Evolutionary conservation across 257 asterid species (phyloP), one percentile per base, ranked within the genome.

Genomic region (Penstemon eatonii): DNA sequence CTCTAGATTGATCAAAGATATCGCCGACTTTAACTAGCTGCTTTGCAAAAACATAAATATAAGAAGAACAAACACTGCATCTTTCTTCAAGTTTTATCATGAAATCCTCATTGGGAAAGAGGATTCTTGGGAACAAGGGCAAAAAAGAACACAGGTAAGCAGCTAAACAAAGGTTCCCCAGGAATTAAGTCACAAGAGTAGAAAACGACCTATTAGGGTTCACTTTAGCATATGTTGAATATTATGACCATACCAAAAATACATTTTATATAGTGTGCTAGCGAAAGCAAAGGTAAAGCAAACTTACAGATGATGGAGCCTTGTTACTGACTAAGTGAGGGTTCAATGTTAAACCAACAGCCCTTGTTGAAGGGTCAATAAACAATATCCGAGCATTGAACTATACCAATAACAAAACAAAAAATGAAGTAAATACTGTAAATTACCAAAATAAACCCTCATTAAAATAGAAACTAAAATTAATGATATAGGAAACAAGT

Each of bases 341-440:
- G 73, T 85, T 93, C 86, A 93, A 59, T n/a, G 99, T 88, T 77
- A 93, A 85, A 45, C 99, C 99, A 76, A 91, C 86, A 82, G 99
- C 96, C 81, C 99, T 84, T 56, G 90, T 87, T 56, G 93, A 77
- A 72, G 99, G 96, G 64, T 94, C 99, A 73, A 94, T 86, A 78
- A 94, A 94, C 79, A 94, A 80, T 81, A 94, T 88, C 63, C 99
- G 96, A 55, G 99, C 96, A 83, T 82, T 87, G 82, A 91, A 85
- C 99, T 94, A 69, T 63, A 78, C 41, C 64, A 61, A 60, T 15
- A 65, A 70, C 38, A 78, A 45, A 46, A 64, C 40, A 68, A 57
- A 55, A 71, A 19, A 64, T 37, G 42, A 76, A 63, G 42, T 36
- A 63, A 15, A 15, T 15, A 15, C 18, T 15, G 18, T 15, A 15